phyloP scores from a whole-genome alignment of 805 yeast species.

The Nakazawaea anatomiae region DNA sequence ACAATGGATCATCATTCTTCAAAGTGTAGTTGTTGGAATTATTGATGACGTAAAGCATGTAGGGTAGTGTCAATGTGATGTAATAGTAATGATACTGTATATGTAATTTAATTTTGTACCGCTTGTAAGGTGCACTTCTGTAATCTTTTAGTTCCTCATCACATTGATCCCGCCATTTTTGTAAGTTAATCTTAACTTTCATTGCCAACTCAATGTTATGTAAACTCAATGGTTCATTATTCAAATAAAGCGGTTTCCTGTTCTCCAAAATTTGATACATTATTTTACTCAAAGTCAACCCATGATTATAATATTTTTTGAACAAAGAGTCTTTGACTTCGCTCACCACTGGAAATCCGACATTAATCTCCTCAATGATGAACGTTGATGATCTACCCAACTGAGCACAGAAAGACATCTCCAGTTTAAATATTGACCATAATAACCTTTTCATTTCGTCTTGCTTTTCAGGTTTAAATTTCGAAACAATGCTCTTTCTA shows the following conservation, averaged over 20 bases:
- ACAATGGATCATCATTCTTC: constrained; percentile 35
- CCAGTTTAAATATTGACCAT: constrained; percentile 40
- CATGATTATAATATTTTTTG: constrained; percentile 26
- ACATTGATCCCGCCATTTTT: constrained; percentile 28
- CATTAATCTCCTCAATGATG: constrained; percentile 37
- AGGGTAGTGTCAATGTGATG: constrained; percentile 36
- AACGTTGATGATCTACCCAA: constrained; percentile 42
- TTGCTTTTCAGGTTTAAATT: constrained; percentile 25
- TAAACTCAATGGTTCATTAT: constrained; percentile 32
- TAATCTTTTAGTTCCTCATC: constrained; percentile 27
- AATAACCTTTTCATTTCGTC: constrained; percentile 35
- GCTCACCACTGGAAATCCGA: constrained; percentile 28
- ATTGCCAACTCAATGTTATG: constrained; percentile 35
- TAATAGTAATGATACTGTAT: constrained; percentile 35
- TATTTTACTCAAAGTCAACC: constrained; percentile 29
- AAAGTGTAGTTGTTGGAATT: constrained; percentile 27
- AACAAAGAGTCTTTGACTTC: constrained; percentile 25
- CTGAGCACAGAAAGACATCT: constrained; percentile 33
- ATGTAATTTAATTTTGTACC: constrained; percentile 36
- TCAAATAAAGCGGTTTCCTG: constrained; percentile 25
- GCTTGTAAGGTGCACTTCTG: constrained; percentile 23
- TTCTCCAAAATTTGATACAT: constrained; percentile 34
- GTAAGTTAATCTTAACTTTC: constrained; percentile 27
- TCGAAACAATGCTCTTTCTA: constrained; percentile 29
- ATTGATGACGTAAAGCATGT: constrained; percentile 32